Evolutionary conservation across 371 early-diverging fungal genomes (phyloP).

Genomic region (Conidiobolus incongruus): DNA sequence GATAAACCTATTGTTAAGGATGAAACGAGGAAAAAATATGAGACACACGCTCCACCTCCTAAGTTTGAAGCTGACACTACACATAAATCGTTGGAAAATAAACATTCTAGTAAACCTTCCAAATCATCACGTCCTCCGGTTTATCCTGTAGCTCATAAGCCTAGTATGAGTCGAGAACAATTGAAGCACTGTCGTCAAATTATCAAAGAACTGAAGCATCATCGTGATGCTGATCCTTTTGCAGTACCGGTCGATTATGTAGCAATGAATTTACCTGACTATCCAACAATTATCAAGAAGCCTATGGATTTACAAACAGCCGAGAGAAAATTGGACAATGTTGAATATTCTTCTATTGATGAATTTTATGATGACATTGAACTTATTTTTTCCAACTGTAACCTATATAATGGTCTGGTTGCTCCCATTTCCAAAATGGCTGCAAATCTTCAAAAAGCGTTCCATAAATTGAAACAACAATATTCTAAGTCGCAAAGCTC

Average conservation of each 20-base stretch:
- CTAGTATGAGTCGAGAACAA: constrained; percentile 51
- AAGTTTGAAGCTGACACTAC: too few species aligned
- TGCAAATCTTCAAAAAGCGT: constrained; percentile 42
- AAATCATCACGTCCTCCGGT: too few species aligned
- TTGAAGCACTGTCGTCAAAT: constrained; percentile 53
- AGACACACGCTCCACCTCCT: too few species aligned
- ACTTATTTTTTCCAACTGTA: constrained; percentile 73
- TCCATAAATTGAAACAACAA: constrained; percentile 26
- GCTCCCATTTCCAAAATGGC: constrained; percentile 52
- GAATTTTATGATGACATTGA: constrained; percentile 56
- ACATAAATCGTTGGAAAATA: too few species aligned
- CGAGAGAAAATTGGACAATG: constrained; percentile 53
- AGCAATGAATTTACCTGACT: constrained; percentile 79
- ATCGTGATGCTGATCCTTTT: constrained; percentile 59
- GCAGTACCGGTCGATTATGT: constrained; percentile 87
- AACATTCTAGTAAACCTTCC: too few species aligned
- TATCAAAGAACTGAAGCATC: constrained; percentile 43
- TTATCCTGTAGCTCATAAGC: constrained; percentile 2
- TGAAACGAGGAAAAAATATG: too few species aligned
- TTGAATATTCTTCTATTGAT: constrained; percentile 31
- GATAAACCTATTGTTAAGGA: too few species aligned
- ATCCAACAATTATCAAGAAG: constrained; percentile 69
- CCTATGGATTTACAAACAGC: constrained; percentile 98
- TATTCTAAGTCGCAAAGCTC: too few species aligned
- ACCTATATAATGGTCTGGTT: constrained; percentile 69